Conservation (phyloP, 2,329 filamentous ascomycete genomes). For the Magnaporthiopsis poae region DNA sequence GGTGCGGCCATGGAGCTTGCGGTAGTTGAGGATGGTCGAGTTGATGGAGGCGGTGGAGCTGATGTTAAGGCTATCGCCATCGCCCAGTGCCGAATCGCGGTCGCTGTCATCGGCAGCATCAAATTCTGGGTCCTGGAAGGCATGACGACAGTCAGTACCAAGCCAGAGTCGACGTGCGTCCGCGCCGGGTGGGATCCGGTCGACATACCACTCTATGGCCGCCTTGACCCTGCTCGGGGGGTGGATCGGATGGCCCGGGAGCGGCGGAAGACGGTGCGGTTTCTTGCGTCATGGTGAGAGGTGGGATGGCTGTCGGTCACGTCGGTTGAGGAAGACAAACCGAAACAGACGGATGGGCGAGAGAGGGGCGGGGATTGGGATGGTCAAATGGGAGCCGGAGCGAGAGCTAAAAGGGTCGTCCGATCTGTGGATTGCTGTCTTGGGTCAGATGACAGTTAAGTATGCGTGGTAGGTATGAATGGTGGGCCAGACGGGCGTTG, state of each 20-base stretch:
- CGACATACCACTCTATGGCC: not conserved
- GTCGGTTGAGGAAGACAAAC: no score
- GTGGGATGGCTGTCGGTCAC: no score
- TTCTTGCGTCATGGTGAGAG: not conserved
- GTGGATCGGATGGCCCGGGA: not conserved
- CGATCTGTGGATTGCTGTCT: no score
- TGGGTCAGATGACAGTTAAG: no score
- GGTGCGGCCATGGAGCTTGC: conserved; percentile 22
- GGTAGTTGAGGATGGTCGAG: conserved; percentile 22
- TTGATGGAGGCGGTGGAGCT: conserved; percentile 21
- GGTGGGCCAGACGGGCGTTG: no score
- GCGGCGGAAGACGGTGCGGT: not conserved
- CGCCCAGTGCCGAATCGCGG: conserved; percentile 9
- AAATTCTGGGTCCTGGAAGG: not conserved
- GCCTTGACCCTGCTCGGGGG: not conserved
- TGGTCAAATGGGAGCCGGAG: no score
- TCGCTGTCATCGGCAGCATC: conserved; percentile 5
- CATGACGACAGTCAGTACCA: not conserved
- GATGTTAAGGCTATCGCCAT: conserved; percentile 5
- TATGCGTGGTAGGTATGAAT: no score
- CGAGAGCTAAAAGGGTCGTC: no score
- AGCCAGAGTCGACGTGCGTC: no score
- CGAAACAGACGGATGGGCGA: no score
- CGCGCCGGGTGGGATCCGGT: no score
- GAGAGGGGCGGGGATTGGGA: no score